phyloP scores from a whole-genome alignment of 2,329 filamentous ascomycete species.

The Neospermospora avenae region DNA sequence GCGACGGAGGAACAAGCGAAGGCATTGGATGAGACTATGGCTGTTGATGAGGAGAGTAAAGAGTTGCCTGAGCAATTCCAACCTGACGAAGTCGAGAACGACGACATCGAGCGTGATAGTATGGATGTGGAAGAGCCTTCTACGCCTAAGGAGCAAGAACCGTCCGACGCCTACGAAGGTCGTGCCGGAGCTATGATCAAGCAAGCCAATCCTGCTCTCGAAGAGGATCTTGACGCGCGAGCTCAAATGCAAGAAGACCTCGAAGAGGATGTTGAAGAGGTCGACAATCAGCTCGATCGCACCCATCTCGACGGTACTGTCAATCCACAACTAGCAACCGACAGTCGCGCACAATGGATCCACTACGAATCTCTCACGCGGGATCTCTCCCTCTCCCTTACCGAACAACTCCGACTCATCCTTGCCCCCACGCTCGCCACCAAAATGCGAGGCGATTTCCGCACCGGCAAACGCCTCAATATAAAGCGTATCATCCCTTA shows the following conservation, averaged over 20 bases:
- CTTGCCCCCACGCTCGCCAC: conserved; percentile 91
- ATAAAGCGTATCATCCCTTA: conserved; percentile 99
- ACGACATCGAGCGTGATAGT: conserved; percentile 45
- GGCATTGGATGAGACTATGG: conserved; percentile 84
- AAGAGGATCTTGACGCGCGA: conserved; percentile 47
- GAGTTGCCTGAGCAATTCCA: conserved; percentile 54
- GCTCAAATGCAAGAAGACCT: conserved; percentile 31
- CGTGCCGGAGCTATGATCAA: conserved; percentile 56
- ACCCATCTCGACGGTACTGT: conserved; percentile 57
- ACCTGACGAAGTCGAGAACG: conserved; percentile 40
- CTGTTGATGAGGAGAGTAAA: conserved; percentile 67
- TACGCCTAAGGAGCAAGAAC: conserved; percentile 40
- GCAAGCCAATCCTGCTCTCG: conserved; percentile 42
- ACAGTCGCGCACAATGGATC: conserved; percentile 76
- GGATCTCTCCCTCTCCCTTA: conserved; percentile 80
- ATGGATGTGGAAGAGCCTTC: conserved; percentile 41
- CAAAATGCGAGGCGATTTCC: conserved; percentile 93
- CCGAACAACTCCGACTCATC: conserved; percentile 92
- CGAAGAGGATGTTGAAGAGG: conserved; percentile 38
- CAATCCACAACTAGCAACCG: conserved; percentile 39
- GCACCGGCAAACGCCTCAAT: conserved; percentile 95
- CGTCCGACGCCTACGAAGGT: conserved; percentile 50
- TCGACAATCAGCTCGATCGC: conserved; percentile 60
- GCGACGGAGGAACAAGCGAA: conserved; percentile 84
- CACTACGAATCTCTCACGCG: conserved; percentile 82